These are phyloP conservation scores for Tylopilus balloui DNA, from an alignment of 768 basidiomycete genomes.

Conservation along the genomic window DNA sequence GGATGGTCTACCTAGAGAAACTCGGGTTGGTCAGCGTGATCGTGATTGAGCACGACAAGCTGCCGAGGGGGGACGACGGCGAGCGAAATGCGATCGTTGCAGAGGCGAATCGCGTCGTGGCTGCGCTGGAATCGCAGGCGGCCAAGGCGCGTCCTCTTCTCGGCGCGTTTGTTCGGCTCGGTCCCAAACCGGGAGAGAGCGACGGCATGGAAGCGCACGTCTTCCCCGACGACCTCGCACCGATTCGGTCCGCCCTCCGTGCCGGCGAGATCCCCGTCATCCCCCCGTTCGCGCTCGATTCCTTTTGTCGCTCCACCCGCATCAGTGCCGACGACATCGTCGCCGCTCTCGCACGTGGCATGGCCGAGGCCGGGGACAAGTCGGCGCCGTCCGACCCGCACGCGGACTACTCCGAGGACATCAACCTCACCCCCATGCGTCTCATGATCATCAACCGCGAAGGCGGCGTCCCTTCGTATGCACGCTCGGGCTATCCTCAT, in stretches of 20 bases:
- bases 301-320: conserved; percentile 80
- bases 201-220: conserved; percentile 70
- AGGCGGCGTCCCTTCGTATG: conserved; percentile 96
- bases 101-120: conserved; percentile 83
- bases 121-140: conserved; percentile 78
- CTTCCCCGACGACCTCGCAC: conserved; percentile 70
- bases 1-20: conserved; percentile 93
- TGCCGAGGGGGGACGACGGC: conserved; percentile 61
- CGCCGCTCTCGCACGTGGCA: conserved; percentile 79
- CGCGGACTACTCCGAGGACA: conserved; percentile 43
- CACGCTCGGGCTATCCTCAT: conserved; percentile 90
- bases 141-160: conserved; percentile 85
- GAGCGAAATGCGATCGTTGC: conserved; percentile 65
- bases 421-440: conserved; percentile 89
- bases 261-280: conserved; percentile 97
- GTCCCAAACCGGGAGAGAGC: conserved; percentile 59
- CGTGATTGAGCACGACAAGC: conserved; percentile 84
- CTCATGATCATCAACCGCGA: conserved; percentile 97
- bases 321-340: conserved; percentile 87
- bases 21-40: conserved; percentile 94
- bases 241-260: conserved; percentile 82
- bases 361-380: conserved; percentile 55
- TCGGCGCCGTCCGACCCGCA: conserved; percentile 33
- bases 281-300: conserved; percentile 88
- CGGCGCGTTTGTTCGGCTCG: conserved; percentile 79